Conservation (phyloP, 2,329 filamentous ascomycete species). For the Colletotrichum endophyticum region DNA sequence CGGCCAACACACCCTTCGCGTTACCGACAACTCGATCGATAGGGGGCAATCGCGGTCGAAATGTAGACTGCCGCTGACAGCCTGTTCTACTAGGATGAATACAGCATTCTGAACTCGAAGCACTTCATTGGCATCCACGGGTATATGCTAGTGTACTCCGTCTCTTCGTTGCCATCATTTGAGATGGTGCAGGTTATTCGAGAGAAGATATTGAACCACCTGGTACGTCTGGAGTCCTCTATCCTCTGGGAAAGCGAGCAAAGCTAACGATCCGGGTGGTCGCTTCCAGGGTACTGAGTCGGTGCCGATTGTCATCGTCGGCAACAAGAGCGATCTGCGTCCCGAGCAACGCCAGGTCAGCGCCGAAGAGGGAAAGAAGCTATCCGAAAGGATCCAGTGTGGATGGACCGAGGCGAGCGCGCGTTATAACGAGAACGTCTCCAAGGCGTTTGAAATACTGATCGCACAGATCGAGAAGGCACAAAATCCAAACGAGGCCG, state of each 20-base stretch:
- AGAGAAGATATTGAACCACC: slow-evolving; percentile 95
- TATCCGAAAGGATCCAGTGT: slow-evolving; percentile 87
- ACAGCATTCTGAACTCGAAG: slow-evolving; percentile 97
- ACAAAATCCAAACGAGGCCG: slow-evolving; percentile 85
- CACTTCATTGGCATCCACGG: slow-evolving; percentile 99
- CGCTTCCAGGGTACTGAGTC: slow-evolving; percentile 80
- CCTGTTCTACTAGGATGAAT: slow-evolving; percentile 75
- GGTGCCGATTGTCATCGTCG: slow-evolving; percentile 92
- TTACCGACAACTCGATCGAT: not conserved
- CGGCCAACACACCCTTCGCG: not conserved
- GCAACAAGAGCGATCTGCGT: slow-evolving; percentile 94
- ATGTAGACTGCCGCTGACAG: not conserved
- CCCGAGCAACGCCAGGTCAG: slow-evolving; percentile 93
- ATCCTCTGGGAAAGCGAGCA: not conserved
- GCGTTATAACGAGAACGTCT: slow-evolving; percentile 91
- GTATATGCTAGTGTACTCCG: slow-evolving; percentile 98
- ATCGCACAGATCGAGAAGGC: slow-evolving; percentile 95
- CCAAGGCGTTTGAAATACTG: slow-evolving; percentile 90
- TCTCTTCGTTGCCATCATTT: slow-evolving; percentile 90
- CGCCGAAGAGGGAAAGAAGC: slow-evolving; percentile 81
- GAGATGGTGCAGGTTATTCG: slow-evolving; percentile 97
- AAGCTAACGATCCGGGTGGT: not conserved
- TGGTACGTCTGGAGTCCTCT: slow-evolving; percentile 62
- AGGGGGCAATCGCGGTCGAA: not conserved
- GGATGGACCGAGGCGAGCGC: slow-evolving; percentile 95